Percentiles rank a stretch among this genome's conserved stretches.
phyloP scores from a whole-genome alignment of 179 eudicot species.

The Beta corolliflora region DNA sequence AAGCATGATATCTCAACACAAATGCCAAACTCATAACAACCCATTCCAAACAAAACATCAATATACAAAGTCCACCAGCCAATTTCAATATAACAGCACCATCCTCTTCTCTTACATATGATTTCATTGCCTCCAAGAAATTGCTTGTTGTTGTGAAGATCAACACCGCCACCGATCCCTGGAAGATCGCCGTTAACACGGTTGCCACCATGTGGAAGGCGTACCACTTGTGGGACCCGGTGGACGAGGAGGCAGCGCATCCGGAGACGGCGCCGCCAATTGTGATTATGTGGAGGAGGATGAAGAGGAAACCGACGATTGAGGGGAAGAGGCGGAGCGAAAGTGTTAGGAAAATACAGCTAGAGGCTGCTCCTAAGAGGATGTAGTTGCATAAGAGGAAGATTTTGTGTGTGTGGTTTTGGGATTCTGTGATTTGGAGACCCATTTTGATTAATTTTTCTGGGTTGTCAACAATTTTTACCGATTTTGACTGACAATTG shows the following conservation, averaged over 20 bases:
- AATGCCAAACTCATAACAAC: conserved; percentile 61
- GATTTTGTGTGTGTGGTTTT: conserved; percentile 36
- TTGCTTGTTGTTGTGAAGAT: conserved; percentile 50
- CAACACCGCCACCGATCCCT: conserved; percentile 65
- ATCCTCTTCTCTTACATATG: conserved; percentile 66
- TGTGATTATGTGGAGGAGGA: conserved; percentile 55
- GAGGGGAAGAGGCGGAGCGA: conserved; percentile 62
- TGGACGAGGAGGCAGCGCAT: conserved; percentile 26
- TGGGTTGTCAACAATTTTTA: not conserved
- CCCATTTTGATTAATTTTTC: conserved; percentile 14
- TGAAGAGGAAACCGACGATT: conserved; percentile 41
- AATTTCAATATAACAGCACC: conserved; percentile 60
- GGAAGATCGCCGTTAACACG: conserved; percentile 65
- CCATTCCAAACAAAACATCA: conserved; percentile 74
- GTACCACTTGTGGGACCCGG: conserved; percentile 40
- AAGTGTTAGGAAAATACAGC: conserved; percentile 62
- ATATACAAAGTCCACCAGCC: conserved; percentile 61
- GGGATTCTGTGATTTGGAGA: not conserved
- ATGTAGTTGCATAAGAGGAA: conserved; percentile 56
- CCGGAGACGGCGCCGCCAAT: conserved; percentile 54
- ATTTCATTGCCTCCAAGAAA: conserved; percentile 50
- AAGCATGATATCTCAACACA: conserved; percentile 47
- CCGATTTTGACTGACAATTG: not conserved
- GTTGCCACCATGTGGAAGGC: conserved; percentile 54
- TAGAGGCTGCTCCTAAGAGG: conserved; percentile 54